Evolutionary conservation across 1,139 yeast genomes (phyloP), one percentile per base, ranked within the genome.

Genomic region (Diutina mesorugosa): DNA sequence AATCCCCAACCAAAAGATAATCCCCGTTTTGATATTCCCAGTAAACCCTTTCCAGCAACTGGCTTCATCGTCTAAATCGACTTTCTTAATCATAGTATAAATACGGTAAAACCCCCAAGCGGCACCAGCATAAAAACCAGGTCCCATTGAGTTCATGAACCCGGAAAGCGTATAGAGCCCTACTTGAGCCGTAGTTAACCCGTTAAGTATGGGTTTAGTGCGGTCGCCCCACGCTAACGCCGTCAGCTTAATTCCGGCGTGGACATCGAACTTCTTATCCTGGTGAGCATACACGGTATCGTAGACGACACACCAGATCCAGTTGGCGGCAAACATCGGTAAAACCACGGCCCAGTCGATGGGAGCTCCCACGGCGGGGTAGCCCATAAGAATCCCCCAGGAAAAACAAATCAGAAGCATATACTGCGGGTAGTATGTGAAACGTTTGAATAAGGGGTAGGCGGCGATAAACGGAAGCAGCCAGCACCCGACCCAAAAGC

Each of bases 241-340:
- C 0, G 98, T 90, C 1, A 97, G 89, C 69, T 91, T 90, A 62
- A 95, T 87, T 7, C 98, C 98, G 0, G 96, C 98, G 57, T 79
- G 74, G 56, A 87, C 72, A 69, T 95, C 99, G 65, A 86, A 95
- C 59, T 70, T 72, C 72, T 95, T 95, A 69, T 95, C 99, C 72
- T 95, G 99, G 68, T 95, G 99, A 1, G 99, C 99, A 68, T 95
- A 95, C 51, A 95, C 83, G 2, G 98, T 89, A 69, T 95, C 99
- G 69, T 95, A 95, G 56, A 87, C 84, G 89, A 95, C 87, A 62
- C 96, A 86, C 99, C 99, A 95, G 58, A 86, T 76, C 67, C 85
- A 87, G 54, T 90, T 85, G 18, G 96, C 83, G 2, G 83, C 69
- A 63, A 86, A 89, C 56, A 95, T 74, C 0, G 97, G 90, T 12